phyloP scores from a whole-genome alignment of 768 basidiomycete genomes.

The Tylopilus sp. region DNA sequence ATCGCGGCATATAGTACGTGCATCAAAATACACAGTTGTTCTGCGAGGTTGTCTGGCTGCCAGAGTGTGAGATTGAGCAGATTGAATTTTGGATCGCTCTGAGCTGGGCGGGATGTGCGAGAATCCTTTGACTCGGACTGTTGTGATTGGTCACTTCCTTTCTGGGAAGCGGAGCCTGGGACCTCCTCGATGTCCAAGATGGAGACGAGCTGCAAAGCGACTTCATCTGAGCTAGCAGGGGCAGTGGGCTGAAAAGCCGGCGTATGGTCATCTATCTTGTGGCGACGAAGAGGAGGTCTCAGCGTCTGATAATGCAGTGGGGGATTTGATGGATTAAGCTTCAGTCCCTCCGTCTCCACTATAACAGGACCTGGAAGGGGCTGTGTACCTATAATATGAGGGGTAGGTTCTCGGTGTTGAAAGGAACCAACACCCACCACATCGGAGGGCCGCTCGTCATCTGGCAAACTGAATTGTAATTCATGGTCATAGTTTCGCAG shows the following conservation, averaged over 20 bases:
- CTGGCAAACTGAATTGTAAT: slow-evolving; percentile 4
- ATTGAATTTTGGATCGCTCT: background rate
- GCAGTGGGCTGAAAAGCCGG: slow-evolving; percentile 34
- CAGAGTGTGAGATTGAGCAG: slow-evolving; percentile 39
- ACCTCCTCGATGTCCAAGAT: slow-evolving; percentile 28
- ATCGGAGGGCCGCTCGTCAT: slow-evolving; percentile 7
- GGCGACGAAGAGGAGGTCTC: slow-evolving; percentile 34
- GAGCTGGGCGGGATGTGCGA: background rate
- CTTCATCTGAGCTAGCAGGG: slow-evolving; percentile 31
- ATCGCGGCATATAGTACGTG: slow-evolving; percentile 62
- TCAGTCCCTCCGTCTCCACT: background rate
- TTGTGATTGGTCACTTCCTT: background rate
- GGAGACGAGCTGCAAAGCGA: slow-evolving; percentile 24
- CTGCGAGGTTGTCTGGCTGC: slow-evolving; percentile 67
- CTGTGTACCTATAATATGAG: background rate
- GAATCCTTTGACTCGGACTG: slow-evolving; percentile 25
- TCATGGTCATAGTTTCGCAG: slow-evolving; percentile 2
- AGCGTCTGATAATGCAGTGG: background rate
- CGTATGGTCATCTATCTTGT: slow-evolving; percentile 39
- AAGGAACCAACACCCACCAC: slow-evolving; percentile 2
- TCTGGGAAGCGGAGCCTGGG: background rate
- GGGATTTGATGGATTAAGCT: background rate
- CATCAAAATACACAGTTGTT: slow-evolving; percentile 80
- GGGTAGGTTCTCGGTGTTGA: slow-evolving; percentile 34
- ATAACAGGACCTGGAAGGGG: background rate